Percentiles rank a stretch among this genome's conserved stretches.
These are phyloP conservation scores for Tetrastigma voinierianum DNA, from an alignment of 164 flowering plant species.

Conservation along the genomic window DNA sequence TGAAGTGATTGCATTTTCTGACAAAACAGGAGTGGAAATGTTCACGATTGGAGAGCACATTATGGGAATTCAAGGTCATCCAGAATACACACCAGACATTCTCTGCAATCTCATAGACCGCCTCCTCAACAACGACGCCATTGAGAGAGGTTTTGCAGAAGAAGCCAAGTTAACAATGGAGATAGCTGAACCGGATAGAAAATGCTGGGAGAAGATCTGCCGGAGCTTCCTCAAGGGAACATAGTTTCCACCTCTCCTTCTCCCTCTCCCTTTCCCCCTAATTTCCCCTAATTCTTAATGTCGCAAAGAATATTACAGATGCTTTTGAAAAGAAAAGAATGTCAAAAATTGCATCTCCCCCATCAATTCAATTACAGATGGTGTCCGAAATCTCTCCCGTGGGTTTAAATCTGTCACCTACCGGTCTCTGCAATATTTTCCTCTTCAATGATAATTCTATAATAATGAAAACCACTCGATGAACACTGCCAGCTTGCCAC, in stretches of 20 bases:
- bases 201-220: slow-evolving; percentile 60
- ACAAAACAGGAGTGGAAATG: slow-evolving; percentile 76
- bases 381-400: no score
- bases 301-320: no score
- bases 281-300: not conserved
- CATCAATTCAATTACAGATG: no score
- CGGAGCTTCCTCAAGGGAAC: slow-evolving; percentile 47
- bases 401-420: no score
- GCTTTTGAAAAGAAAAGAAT: no score
- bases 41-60: slow-evolving; percentile 52
- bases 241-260: not conserved
- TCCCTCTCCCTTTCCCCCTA: not conserved
- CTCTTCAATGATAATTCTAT: no score
- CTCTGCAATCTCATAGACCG: slow-evolving; percentile 61
- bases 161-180: slow-evolving; percentile 42
- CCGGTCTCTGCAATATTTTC: no score
- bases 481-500: no score
- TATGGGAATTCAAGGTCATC: slow-evolving; percentile 88
- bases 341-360: no score
- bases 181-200: slow-evolving; percentile 53
- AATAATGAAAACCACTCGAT: no score
- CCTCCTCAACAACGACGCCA: slow-evolving; percentile 32
- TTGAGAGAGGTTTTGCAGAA: slow-evolving; percentile 57
- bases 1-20: slow-evolving; percentile 61
- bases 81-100: slow-evolving; percentile 78